Evolutionary conservation across 2,329 filamentous ascomycete genomes (phyloP).

Genomic region (Alternaria solani): DNA sequence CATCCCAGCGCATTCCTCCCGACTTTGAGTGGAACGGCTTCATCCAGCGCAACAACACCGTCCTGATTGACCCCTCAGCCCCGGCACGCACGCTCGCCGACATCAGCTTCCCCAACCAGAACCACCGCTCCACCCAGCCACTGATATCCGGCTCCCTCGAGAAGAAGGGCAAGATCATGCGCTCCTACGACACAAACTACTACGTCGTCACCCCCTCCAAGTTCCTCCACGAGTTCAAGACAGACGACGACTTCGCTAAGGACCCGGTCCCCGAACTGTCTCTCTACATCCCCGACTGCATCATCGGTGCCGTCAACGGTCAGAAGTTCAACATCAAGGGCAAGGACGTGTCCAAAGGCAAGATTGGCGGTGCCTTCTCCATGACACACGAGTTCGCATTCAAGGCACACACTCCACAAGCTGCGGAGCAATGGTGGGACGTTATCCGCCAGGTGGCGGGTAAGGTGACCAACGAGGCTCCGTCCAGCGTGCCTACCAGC

Average conservation of each 20-base stretch:
- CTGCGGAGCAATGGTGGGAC: constrained; percentile 86
- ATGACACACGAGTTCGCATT: constrained; percentile 83
- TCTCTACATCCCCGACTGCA: constrained; percentile 90
- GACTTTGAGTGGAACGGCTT: constrained; percentile 96
- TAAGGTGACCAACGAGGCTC: constrained; percentile 53
- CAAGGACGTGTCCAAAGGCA: constrained; percentile 83
- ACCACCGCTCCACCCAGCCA: constrained; percentile 79
- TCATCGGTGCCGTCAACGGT: constrained; percentile 74
- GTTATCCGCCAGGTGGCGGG: constrained; percentile 71
- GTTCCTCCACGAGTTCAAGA: constrained; percentile 96
- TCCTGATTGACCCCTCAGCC: constrained; percentile 79
- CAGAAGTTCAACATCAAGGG: constrained; percentile 95
- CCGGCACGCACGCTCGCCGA: constrained; percentile 76
- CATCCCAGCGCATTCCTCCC: constrained; percentile 76
- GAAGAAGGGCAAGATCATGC: constrained; percentile 87
- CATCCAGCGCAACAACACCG: constrained; percentile 70
- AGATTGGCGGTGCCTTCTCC: constrained; percentile 80
- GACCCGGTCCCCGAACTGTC: constrained; percentile 87
- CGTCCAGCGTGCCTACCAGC: constrained; percentile 49
- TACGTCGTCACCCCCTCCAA: constrained; percentile 90
- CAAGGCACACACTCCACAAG: constrained; percentile 82
- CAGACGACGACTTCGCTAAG: constrained; percentile 75
- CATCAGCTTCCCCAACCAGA: constrained; percentile 87
- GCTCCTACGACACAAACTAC: constrained; percentile 80
- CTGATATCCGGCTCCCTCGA: constrained; percentile 89